A percentile compares a stretch with the other conserved stretches of the same genome.
Conservation (phyloP, 148 eudicot species). For the Amaranthus cruentus region DNA sequence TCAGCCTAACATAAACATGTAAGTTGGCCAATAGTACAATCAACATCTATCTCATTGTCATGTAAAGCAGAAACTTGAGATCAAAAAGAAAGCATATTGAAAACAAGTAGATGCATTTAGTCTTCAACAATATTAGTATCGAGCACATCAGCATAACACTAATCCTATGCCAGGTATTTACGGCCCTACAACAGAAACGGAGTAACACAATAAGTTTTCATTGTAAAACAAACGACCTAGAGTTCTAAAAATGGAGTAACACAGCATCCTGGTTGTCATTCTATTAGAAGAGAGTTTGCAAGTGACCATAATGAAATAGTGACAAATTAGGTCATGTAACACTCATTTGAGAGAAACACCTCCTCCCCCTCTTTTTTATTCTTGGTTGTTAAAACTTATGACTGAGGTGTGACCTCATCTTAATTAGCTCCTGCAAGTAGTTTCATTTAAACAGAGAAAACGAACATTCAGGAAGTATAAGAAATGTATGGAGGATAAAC, state of each 20-base stretch:
- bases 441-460: not conserved
- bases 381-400: too few relatives aligned
- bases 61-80: not conserved
- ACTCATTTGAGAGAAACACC: not conserved
- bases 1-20: not conserved
- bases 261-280: conserved; percentile 2
- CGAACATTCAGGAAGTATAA: conserved; percentile 2
- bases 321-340: not conserved
- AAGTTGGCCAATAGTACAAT: not conserved
- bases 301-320: not conserved
- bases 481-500: conserved; percentile 26
- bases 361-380: not conserved
- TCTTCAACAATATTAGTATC: not conserved
- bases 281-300: not conserved
- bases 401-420: not conserved
- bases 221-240: not conserved
- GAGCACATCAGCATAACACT: too few relatives aligned
- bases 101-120: not conserved
- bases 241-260: not conserved
- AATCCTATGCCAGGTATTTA: not conserved
- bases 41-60: not conserved
- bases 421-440: not conserved
- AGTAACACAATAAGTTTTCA: not conserved
- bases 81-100: not conserved
- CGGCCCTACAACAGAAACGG: not conserved